Evolutionary conservation across 2,329 filamentous ascomycete species (phyloP), one percentile per base, ranked within the genome.

Genomic region (Cadophora luteo-olivacea): DNA sequence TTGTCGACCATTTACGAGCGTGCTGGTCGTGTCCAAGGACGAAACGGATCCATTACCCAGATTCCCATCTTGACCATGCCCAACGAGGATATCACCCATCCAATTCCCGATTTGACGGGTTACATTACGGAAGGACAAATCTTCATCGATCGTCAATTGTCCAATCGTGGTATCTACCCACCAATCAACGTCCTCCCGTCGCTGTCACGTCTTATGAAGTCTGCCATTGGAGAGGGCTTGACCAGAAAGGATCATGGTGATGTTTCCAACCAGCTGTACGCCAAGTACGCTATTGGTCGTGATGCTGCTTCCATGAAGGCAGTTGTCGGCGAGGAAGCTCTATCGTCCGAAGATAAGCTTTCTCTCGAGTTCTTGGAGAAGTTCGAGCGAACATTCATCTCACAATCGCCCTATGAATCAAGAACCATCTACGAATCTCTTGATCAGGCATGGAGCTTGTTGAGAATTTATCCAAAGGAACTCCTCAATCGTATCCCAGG

Each of bases 61-160:
- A 97, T 99, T 77, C 96, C 96, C 69, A 99, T 99, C 80, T 82
- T 99, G 83, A 97, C 96, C 75, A 99, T 99, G 96, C 96, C 96
- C 78, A 99, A 99, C 89, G 95, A 99, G 80, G 95, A 99, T 83
- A 99, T 99, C 79, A 99, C 96, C 54, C 96, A 99, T 81, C 97
- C 96, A 51, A 99, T 99, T 80, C 97, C 97, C 72, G 96, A 99
- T 86, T 86, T 99, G 84, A 99, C 96, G 72, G 96, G 96, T 67
- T 99, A 98, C 84, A 99, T 99, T 80, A 99, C 96, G 24, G 96
- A 99, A 84, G 97, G 96, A 52, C 96, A 99, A 82, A 97, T 99
- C 79, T 98, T 97, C 83, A 88, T 99, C 78, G 96, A 99, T 82
- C 93, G 95, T 83, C 90, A 92, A 78, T 86, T 99, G 64, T 81